A percentile compares a stretch with the other conserved stretches of the same genome.
Conservation (phyloP, 1,284 basidiomycete species). For the Chalciporus sp. region DNA sequence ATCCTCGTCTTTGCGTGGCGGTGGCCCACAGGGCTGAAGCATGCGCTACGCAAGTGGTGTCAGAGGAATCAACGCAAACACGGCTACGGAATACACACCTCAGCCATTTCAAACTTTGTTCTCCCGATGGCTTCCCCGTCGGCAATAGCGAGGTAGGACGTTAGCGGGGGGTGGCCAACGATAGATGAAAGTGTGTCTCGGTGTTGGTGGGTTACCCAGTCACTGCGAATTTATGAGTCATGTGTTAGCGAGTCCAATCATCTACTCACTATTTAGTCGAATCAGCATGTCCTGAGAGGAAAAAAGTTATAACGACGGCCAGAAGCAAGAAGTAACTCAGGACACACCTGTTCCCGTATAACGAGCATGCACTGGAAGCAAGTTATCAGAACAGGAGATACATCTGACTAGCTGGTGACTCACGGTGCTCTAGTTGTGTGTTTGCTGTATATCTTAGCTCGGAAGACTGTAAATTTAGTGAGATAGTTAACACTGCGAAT, state of each 20-base stretch:
- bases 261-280: conserved; percentile 85
- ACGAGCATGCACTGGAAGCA: conserved; percentile 81
- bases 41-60: conserved; percentile 65
- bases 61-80: conserved; percentile 2
- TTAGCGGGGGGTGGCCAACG: conserved; percentile 86
- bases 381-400: conserved; percentile 14
- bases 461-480: conserved; percentile 58
- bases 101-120: conserved; percentile 93
- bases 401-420: conserved; percentile 34
- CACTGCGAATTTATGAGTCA: conserved; percentile 53
- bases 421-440: conserved; percentile 90
- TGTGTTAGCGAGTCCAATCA: not conserved
- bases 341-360: conserved; percentile 89
- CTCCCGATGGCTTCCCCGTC: conserved; percentile 91
- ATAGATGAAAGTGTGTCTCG: conserved; percentile 93
- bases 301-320: conserved; percentile 7
- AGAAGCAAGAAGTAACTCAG: not conserved
- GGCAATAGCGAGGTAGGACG: conserved; percentile 88
- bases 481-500: not conserved
- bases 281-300: conserved; percentile 80
- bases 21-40: conserved; percentile 98
- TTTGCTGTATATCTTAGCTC: conserved; percentile 94
- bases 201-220: conserved; percentile 98
- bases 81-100: conserved; percentile 55
- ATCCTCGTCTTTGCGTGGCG: conserved; percentile 91